These are phyloP conservation scores for Dalbergia cochinchinensis DNA, from an alignment of 306 rosid species.

Conservation along the genomic window DNA sequence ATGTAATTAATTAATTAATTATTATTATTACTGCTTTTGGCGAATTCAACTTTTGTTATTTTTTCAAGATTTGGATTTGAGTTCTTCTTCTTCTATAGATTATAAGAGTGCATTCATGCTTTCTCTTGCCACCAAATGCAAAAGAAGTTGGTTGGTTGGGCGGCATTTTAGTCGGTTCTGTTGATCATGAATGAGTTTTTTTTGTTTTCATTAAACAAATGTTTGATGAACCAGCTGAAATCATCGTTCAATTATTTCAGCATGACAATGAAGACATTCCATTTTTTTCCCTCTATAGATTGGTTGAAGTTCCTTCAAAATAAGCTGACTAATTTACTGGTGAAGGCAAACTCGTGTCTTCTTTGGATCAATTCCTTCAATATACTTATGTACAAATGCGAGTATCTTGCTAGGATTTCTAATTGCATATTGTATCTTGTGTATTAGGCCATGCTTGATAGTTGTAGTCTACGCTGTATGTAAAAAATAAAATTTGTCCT, in stretches of 20 bases:
- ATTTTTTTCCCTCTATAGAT: neutral
- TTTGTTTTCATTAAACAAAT: conserved; percentile 17
- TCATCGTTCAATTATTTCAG: neutral
- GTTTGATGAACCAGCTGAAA: neutral
- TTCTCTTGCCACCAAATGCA: neutral
- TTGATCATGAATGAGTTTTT: neutral
- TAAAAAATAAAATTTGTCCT: neutral
- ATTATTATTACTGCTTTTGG: neutral
- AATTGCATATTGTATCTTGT: conserved; percentile 20
- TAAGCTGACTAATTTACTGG: neutral
- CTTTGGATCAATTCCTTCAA: conserved; percentile 2
- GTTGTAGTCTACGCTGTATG: neutral
- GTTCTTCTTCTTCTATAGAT: neutral
- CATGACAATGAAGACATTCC: neutral
- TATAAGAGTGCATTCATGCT: neutral
- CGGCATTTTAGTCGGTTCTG: conserved; percentile 8
- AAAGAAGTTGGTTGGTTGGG: conserved; percentile 14
- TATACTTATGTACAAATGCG: neutral
- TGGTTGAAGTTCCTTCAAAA: neutral
- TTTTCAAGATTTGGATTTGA: neutral
- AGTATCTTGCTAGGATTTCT: neutral
- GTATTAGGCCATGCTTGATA: neutral
- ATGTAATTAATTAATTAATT: neutral
- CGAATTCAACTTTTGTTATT: neutral
- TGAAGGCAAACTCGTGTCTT: neutral